Percentiles rank a stretch among this genome's conserved stretches.
Evolutionary conservation across 495 filamentous ascomycete genomes (phyloP).

Genomic region (Neurospora sp.): DNA sequence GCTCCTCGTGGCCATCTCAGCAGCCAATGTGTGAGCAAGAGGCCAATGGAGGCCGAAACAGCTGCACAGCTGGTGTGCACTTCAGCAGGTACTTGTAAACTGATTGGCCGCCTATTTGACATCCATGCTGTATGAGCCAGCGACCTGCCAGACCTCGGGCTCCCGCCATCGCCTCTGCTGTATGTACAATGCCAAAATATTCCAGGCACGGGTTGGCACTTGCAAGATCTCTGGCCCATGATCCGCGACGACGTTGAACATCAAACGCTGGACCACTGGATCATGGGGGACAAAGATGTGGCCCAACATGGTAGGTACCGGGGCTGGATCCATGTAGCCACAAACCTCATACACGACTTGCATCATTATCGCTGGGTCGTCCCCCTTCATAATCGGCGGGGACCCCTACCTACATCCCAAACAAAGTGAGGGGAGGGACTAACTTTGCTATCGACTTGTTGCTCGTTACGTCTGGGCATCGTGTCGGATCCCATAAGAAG

Average conservation of each 20-base stretch:
- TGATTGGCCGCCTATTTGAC: not conserved
- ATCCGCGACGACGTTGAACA: conserved; percentile 20
- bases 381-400: conserved; percentile 16
- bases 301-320: conserved; percentile 5
- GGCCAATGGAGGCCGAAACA: not conserved
- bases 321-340: conserved; percentile 19
- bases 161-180: not conserved
- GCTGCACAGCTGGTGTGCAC: not conserved
- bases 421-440: not conserved
- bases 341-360: conserved; percentile 20
- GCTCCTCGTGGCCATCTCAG: not conserved
- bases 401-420: not conserved
- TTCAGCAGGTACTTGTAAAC: not conserved
- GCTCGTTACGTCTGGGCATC: not conserved
- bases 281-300: not conserved
- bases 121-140: not conserved
- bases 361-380: conserved; percentile 19
- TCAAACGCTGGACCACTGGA: conserved; percentile 28
- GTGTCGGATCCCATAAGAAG: not conserved
- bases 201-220: not conserved
- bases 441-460: not conserved
- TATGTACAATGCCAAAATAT: not conserved
- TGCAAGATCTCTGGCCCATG: not conserved
- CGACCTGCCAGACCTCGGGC: not conserved
- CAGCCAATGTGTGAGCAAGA: not conserved